Conservation (phyloP, 768 basidiomycete species). For the Trametes gibbosa region DNA sequence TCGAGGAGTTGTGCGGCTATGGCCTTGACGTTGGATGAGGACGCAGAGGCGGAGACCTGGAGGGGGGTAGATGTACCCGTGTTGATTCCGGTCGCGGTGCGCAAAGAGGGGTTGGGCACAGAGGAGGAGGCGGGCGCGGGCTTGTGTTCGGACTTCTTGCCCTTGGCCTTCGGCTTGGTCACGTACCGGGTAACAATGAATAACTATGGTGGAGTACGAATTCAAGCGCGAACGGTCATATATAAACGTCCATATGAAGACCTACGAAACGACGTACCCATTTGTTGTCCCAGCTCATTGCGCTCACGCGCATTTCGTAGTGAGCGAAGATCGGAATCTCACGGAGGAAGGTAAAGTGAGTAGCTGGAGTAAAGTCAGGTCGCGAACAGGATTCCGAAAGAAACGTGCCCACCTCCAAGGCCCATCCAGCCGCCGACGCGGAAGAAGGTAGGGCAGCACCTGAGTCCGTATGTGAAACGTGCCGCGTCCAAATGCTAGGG, state of each 20-base stretch:
- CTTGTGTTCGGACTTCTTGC: constrained; percentile 10
- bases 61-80: constrained; percentile 17
- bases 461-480: constrained; percentile 45
- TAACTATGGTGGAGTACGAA: constrained; percentile 38
- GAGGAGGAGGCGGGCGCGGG: not conserved
- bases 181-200: constrained; percentile 65
- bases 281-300: constrained; percentile 74
- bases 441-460: constrained; percentile 55
- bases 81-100: constrained; percentile 34
- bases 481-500: constrained; percentile 34
- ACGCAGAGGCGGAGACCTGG: constrained; percentile 2
- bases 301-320: constrained; percentile 58
- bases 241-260: not conserved
- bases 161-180: constrained; percentile 42
- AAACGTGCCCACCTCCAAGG: constrained; percentile 39
- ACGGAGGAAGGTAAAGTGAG: constrained; percentile 64
- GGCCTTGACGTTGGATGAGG: not conserved
- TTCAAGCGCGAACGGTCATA: not conserved
- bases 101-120: constrained; percentile 29
- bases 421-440: constrained; percentile 60
- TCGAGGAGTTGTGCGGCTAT: constrained; percentile 10
- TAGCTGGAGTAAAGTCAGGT: constrained; percentile 37
- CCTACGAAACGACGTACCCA: constrained; percentile 49
- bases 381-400: not conserved
- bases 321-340: constrained; percentile 63